Evolutionary conservation across 441 rosid genomes (phyloP), one percentile per base, ranked within the genome.

Genomic region (Erodium chrysanthum): DNA sequence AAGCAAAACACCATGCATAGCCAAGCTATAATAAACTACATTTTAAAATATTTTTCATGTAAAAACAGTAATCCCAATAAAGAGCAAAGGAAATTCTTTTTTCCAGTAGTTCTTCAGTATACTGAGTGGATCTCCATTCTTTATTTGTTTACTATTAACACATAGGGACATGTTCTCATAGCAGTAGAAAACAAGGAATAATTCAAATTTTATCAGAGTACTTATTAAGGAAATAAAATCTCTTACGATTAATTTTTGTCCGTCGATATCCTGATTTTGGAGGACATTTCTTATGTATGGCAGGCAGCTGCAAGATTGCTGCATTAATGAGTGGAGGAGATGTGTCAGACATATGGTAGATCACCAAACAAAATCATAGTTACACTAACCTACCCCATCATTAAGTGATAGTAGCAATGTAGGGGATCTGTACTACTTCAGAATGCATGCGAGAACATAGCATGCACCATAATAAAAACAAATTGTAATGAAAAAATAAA

Each of bases 301-400:
- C 95, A 21, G 99, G 99, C 78, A 84, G 77, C 72, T 92, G 97
- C 83, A 95, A 86, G 80, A 95, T 92, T 66, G 99, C 99, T 95
- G 85, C 81, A 81, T 27, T 65, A 50, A 70, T 15, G 74, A 71
- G 37, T n/a, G 4, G 29, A 31, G n/a, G 37, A 61, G 35, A 52
- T 22, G 54, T 62, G 40, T 71, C 64, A 83, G 74, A 35, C 35
- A 83, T 66, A 64, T 59, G 5, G 54, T 14, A 59, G 10, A 58
- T 58, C 62, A 58, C 62, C 21, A 58, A 22, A 31, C 35, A 58
- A 58, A 58, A 23, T 23, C 64, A 14, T 22, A 58, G 64, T 12
- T 23, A 59, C 35, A 23, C 15, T 5, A 23, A 31, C 35, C 2
- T 31, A 31, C 6, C 35, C 35, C 35, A 31, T 6, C 35, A 31